Evolutionary conservation across 164 flowering plant species (phyloP), one percentile per base, ranked within the genome.

Genomic region (Sextonia rubra): DNA sequence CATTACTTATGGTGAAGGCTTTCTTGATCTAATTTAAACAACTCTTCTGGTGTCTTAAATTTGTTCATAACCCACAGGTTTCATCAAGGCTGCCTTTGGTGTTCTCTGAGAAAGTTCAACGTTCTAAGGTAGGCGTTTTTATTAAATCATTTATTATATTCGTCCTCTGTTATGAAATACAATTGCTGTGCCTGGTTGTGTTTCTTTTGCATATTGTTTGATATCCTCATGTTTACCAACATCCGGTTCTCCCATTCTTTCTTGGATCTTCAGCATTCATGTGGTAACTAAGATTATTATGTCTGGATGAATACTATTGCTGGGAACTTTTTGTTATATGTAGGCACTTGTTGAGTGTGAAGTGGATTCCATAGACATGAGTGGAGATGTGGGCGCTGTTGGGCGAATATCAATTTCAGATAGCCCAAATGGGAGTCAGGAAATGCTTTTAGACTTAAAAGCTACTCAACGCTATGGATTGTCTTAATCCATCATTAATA

Each of bases 321-420:
- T 37, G 44, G 6, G 44, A 32, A 37, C 8, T 37, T 37, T 55
- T 32, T 67, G 20, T 63, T 60, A n/a, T 73, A 69, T 84, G 82
- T 88, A 95, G 99, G 99, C 83, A 26, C 96, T 95, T 80, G 87
- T 93, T 82, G 99, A 95, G 80, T 92, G 98, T 83, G 98, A 91
- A 80, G 99, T 93, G 71, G 93, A 91, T 22, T 88, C 99, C 71
- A 86, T 95, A 71, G 99, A 95, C 82, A 81, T 95, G 87, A 91
- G 97, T 81, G 99, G 99, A 62, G 99, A 95, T 80, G 81, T 93
- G 79, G 99, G 99, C 74, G 84, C 94, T 75, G 99, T 95, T 67
- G 98, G 99, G 49, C 83, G 99, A 56, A 64, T 93, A 68, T 78
- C 90, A 44, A 80, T 95, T 78, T 80, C 96, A 70, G 89, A 88